Conservation (phyloP, 228 moss, liverwort and hornwort genomes). For the Sphagnum magellanicum region DNA sequence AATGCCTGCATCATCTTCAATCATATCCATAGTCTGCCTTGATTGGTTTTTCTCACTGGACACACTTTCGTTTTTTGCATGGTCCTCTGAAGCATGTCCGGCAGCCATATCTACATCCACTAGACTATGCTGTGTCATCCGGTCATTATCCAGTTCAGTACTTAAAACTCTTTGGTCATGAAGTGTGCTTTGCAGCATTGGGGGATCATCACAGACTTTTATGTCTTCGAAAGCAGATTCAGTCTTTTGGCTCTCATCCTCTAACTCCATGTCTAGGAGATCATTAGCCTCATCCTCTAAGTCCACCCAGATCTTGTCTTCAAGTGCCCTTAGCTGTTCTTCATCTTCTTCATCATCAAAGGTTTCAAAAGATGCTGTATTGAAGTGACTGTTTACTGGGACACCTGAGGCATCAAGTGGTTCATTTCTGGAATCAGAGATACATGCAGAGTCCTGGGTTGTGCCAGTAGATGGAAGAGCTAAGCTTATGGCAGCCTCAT, state of each 20-base stretch:
- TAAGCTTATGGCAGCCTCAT: slow-evolving; percentile 1
- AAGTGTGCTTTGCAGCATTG: not conserved
- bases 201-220: no score
- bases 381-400: not conserved
- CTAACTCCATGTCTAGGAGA: slow-evolving; percentile 52
- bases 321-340: slow-evolving; percentile 39
- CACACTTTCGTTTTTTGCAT: no score
- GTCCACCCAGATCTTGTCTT: slow-evolving; percentile 67
- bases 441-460: not conserved
- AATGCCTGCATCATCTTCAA: no score
- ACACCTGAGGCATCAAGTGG: not conserved
- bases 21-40: not conserved
- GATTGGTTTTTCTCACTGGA: not conserved
- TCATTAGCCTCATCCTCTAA: slow-evolving; percentile 88
- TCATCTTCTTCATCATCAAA: slow-evolving; percentile 15
- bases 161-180: not conserved
- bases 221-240: no score
- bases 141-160: no score
- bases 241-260: not conserved
- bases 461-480: not conserved
- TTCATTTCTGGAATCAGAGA: not conserved
- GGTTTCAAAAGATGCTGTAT: not conserved
- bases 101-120: no score
- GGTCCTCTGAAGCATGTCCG: no score
- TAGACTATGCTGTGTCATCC: no score